phyloP scores from a whole-genome alignment of 805 yeast species.

The Zygoascus bituminiphila region DNA sequence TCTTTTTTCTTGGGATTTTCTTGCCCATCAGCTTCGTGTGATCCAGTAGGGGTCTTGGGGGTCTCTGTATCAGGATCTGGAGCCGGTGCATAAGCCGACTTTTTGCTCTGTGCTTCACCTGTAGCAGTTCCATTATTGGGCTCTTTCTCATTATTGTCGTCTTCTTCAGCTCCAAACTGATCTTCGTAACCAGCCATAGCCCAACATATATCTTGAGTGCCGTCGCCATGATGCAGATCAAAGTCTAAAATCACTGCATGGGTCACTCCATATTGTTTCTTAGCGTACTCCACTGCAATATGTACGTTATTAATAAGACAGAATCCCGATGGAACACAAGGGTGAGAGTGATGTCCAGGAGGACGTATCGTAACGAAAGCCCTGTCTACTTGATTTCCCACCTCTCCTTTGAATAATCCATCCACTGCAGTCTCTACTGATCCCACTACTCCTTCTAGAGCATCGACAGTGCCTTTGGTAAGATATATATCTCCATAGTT shows the following conservation, averaged over 20 bases:
- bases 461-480: conserved; percentile 55
- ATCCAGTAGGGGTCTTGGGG: neutral
- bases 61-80: neutral
- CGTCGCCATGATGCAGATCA: conserved; percentile 86
- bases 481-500: conserved; percentile 76
- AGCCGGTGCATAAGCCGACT: conserved; percentile 1
- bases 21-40: neutral
- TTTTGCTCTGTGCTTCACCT: neutral
- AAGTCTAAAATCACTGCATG: conserved; percentile 79
- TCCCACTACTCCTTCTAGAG: conserved; percentile 70
- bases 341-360: conserved; percentile 84
- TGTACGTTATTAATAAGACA: conserved; percentile 77
- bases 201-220: conserved; percentile 82
- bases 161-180: conserved; percentile 35
- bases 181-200: conserved; percentile 57
- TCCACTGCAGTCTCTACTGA: conserved; percentile 69
- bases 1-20: neutral
- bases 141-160: conserved; percentile 3
- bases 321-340: conserved; percentile 77
- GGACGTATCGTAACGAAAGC: conserved; percentile 69
- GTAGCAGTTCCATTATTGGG: neutral
- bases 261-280: conserved; percentile 50
- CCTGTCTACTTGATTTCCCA: conserved; percentile 21
- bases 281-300: conserved; percentile 71
- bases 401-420: conserved; percentile 32